Evolutionary conservation across 1,284 basidiomycete species (phyloP).

Genomic region (Hemileia vastatrix): DNA sequence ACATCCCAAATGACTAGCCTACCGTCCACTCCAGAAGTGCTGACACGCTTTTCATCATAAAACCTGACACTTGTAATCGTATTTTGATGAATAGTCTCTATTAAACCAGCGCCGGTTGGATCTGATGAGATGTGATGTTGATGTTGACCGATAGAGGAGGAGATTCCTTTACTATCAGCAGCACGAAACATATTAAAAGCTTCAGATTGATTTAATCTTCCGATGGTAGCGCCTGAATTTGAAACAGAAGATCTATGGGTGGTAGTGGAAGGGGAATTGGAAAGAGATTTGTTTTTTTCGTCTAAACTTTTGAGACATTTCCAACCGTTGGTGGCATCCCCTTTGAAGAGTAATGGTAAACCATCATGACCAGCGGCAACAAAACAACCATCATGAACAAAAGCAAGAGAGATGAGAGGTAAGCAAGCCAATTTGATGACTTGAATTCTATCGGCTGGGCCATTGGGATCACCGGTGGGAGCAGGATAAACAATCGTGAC

Average conservation of each 20-base stretch:
- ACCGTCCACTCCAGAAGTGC: conserved; percentile 91
- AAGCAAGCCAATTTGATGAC: conserved; percentile 65
- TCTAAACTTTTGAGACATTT: conserved; percentile 68
- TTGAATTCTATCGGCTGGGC: conserved; percentile 51
- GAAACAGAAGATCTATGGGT: background rate
- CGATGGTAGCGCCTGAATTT: conserved; percentile 51
- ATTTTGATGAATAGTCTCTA: conserved; percentile 86
- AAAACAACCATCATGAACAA: conserved; percentile 67
- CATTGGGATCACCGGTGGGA: conserved; percentile 54
- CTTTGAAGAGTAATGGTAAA: conserved; percentile 78
- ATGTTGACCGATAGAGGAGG: conserved; percentile 47
- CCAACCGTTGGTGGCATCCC: conserved; percentile 60
- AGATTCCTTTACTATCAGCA: conserved; percentile 77
- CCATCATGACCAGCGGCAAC: conserved; percentile 96
- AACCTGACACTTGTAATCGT: conserved; percentile 84
- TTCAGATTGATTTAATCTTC: conserved; percentile 74
- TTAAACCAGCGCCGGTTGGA: conserved; percentile 55
- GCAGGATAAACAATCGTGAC: conserved; percentile 77
- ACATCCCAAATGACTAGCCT: conserved; percentile 83
- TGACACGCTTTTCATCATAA: conserved; percentile 60
- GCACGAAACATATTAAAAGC: conserved; percentile 92
- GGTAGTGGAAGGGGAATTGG: conserved; percentile 14
- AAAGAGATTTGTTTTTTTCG: conserved; percentile 48
- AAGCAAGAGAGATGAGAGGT: conserved; percentile 71
- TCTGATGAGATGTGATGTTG: no score